These are phyloP conservation scores for Gomphus bonarii DNA, from an alignment of 1,284 basidiomycete species.

Conservation along the genomic window DNA sequence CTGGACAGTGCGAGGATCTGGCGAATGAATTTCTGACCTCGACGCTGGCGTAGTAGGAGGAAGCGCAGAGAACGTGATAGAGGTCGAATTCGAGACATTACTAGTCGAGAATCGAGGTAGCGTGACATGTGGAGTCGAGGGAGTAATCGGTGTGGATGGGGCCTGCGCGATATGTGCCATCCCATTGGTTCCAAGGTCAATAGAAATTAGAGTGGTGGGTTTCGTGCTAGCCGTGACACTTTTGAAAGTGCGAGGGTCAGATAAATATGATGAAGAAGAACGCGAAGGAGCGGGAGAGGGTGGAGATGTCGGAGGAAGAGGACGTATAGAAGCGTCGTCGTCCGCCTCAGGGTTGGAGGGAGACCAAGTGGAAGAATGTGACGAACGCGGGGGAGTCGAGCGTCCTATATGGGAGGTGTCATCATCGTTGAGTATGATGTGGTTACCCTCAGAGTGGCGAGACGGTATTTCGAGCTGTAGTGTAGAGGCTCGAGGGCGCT, in stretches of 20 bases:
- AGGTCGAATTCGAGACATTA: constrained; percentile 30
- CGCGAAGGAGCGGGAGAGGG: constrained; percentile 76
- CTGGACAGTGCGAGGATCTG: constrained; percentile 32
- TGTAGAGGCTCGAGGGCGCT: constrained; percentile 18
- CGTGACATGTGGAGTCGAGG: constrained; percentile 13
- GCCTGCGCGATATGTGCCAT: constrained; percentile 90
- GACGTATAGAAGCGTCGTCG: constrained; percentile 82
- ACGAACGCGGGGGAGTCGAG: constrained; percentile 8
- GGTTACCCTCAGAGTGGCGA: constrained; percentile 1
- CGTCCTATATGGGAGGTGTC: constrained; percentile 34
- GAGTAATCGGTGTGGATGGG: constrained; percentile 39
- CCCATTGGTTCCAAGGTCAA: constrained; percentile 68
- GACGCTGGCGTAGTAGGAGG: constrained; percentile 27
- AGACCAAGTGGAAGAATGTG: constrained; percentile 64
- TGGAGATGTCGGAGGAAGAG: constrained; percentile 75
- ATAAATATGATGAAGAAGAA: constrained; percentile 70
- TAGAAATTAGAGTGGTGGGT: constrained; percentile 85
- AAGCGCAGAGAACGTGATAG: constrained; percentile 62
- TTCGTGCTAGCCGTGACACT: constrained; percentile 87
- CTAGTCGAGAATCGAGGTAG: constrained; percentile 31
- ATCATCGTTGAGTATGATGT: constrained; percentile 7
- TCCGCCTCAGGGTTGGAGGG: constrained; percentile 67
- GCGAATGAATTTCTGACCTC: constrained; percentile 37
- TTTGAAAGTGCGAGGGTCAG: constrained; percentile 67
- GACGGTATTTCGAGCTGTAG: constrained; percentile 12